Evolutionary conservation across 176 grass and related monocot species (phyloP).

Genomic region (Dendrocalamus sinicus): DNA sequence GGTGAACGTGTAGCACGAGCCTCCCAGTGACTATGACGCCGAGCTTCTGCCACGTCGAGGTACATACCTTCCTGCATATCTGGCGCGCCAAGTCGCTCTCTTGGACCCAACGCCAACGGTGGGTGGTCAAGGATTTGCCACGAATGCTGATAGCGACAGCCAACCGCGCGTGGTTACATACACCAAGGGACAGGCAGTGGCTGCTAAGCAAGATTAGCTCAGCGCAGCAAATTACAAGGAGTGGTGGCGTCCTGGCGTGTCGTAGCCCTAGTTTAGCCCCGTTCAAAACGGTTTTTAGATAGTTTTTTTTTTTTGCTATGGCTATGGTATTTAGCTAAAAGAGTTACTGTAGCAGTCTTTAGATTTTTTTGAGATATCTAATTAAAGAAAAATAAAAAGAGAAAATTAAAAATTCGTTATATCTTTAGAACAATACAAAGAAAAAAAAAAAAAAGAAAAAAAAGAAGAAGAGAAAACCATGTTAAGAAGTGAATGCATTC

Average conservation of each 20-base stretch:
- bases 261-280: background rate
- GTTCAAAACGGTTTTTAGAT: too few relatives aligned
- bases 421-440: too few relatives aligned
- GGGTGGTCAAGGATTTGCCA: background rate
- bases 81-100: background rate
- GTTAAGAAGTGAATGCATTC: fast-evolving
- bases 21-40: background rate
- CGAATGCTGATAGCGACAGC: background rate
- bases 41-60: background rate
- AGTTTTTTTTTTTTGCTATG: too few relatives aligned
- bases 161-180: background rate
- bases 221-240: background rate
- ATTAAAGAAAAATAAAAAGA: too few relatives aligned
- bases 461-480: too few relatives aligned
- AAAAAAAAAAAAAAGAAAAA: too few relatives aligned
- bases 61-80: background rate
- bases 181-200: background rate
- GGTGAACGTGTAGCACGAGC: background rate
- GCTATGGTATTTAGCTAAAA: too few relatives aligned
- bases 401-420: too few relatives aligned
- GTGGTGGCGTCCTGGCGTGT: too few relatives aligned
- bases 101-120: background rate
- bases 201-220: background rate
- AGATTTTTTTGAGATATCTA: too few relatives aligned
- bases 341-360: too few relatives aligned